Conservation (phyloP, 345 rosid species). For the Lepidium aucheri region DNA sequence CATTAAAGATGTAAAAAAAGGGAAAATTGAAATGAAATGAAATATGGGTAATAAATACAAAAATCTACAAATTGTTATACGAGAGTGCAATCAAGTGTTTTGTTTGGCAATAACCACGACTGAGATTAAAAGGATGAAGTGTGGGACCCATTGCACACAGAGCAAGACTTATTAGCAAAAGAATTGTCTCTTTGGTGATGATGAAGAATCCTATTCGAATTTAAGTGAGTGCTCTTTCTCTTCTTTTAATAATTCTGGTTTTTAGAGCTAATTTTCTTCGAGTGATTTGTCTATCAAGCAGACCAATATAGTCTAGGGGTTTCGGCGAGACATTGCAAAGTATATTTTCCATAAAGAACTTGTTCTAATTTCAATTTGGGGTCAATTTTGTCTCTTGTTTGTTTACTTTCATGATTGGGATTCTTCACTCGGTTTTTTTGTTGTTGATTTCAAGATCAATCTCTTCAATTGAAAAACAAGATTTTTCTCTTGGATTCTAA, state of each 20-base stretch:
- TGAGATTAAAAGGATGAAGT: not conserved
- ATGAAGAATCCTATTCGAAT: not conserved
- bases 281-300: not conserved
- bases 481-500: not conserved
- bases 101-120: not conserved
- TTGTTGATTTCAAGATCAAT: not conserved
- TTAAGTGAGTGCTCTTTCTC: not conserved
- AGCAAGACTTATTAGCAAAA: not conserved
- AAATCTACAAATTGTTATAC: not conserved
- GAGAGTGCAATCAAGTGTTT: not conserved
- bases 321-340: not conserved
- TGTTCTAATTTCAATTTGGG: not conserved
- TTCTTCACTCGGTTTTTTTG: not conserved
- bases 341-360: not conserved
- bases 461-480: not conserved
- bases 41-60: not conserved
- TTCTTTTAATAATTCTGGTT: not conserved
- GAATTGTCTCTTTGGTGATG: not conserved
- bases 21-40: not conserved
- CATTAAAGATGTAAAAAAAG: not conserved
- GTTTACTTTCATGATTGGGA: not conserved
- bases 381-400: not conserved
- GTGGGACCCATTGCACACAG: too few species aligned
- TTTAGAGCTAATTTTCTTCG: not conserved
- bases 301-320: not conserved